Evolutionary conservation across 306 rosid genomes (phyloP).

Genomic region (Mimosa pudica): DNA sequence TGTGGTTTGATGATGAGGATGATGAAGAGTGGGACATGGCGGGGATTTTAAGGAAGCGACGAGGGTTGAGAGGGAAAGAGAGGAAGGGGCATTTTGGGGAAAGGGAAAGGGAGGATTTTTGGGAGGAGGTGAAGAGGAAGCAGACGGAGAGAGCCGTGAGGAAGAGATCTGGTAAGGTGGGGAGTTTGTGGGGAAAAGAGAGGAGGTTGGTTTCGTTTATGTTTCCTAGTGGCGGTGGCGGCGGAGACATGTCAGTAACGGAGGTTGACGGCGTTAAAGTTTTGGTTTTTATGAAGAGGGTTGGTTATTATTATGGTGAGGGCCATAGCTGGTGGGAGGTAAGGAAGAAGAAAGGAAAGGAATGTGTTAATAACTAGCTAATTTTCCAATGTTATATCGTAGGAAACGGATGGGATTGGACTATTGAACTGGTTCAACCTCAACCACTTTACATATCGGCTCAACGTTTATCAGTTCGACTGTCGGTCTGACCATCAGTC

Average conservation of each 20-base stretch:
- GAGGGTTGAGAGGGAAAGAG: slow-evolving; percentile 52
- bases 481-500: too few species aligned
- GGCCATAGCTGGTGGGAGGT: slow-evolving; percentile 36
- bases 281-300: slow-evolving; percentile 9
- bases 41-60: slow-evolving; percentile 62
- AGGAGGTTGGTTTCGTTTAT: slow-evolving; percentile 31
- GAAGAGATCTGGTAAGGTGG: slow-evolving; percentile 60
- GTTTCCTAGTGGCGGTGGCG: slow-evolving; percentile 53
- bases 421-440: too few species aligned
- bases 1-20: slow-evolving; percentile 18
- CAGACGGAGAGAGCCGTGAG: slow-evolving; percentile 64
- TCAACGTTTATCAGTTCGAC: too few species aligned
- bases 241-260: slow-evolving; percentile 52
- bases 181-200: slow-evolving; percentile 34
- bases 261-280: not conserved
- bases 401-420: too few species aligned
- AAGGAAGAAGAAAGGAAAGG: not conserved
- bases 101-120: slow-evolving; percentile 34
- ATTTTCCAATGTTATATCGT: too few species aligned
- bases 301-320: not conserved
- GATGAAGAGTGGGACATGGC: slow-evolving; percentile 60
- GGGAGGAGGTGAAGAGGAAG: slow-evolving; percentile 62
- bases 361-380: too few species aligned
- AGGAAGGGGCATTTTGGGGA: slow-evolving; percentile 41
- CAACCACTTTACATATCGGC: too few species aligned